Percentiles rank a stretch among this genome's conserved stretches.
Conservation (phyloP, 495 filamentous ascomycete genomes). For the Rhizodiscina lignyota region DNA sequence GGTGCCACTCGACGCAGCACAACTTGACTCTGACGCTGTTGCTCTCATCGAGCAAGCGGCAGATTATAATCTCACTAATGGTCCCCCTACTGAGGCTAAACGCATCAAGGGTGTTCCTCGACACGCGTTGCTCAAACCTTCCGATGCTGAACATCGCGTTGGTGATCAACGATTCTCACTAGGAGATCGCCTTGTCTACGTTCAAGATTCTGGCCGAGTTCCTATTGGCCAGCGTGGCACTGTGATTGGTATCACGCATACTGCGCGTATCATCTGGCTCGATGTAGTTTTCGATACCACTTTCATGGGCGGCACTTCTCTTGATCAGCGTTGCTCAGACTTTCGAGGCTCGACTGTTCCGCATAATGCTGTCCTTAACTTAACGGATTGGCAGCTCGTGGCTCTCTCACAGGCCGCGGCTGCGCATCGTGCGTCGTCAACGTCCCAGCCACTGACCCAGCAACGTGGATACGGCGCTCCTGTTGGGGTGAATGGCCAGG, state of each 20-base stretch:
- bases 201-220: slow-evolving; percentile 83
- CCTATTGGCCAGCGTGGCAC: slow-evolving; percentile 87
- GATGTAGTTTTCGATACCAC: slow-evolving; percentile 87
- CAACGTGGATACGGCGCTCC: slow-evolving; percentile 31
- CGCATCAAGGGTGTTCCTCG: slow-evolving; percentile 67
- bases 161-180: slow-evolving; percentile 70
- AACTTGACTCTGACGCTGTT: slow-evolving; percentile 83
- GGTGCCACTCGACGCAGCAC: slow-evolving; percentile 87
- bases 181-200: slow-evolving; percentile 85
- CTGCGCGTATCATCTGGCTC: slow-evolving; percentile 59
- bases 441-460: slow-evolving; percentile 38
- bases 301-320: slow-evolving; percentile 90
- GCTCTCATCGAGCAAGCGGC: slow-evolving; percentile 63
- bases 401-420: slow-evolving; percentile 51
- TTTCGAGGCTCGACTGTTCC: slow-evolving; percentile 93
- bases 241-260: slow-evolving; percentile 79
- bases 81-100: slow-evolving; percentile 36
- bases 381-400: slow-evolving; percentile 66
- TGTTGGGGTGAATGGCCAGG: slow-evolving; percentile 31
- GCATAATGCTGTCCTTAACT: slow-evolving; percentile 66
- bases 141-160: slow-evolving; percentile 80
- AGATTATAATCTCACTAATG: slow-evolving; percentile 34
- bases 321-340: slow-evolving; percentile 79
- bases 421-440: slow-evolving; percentile 30
- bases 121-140: slow-evolving; percentile 71